Evolutionary conservation across 2,329 filamentous ascomycete species (phyloP).

Genomic region (Alternaria gaisen): DNA sequence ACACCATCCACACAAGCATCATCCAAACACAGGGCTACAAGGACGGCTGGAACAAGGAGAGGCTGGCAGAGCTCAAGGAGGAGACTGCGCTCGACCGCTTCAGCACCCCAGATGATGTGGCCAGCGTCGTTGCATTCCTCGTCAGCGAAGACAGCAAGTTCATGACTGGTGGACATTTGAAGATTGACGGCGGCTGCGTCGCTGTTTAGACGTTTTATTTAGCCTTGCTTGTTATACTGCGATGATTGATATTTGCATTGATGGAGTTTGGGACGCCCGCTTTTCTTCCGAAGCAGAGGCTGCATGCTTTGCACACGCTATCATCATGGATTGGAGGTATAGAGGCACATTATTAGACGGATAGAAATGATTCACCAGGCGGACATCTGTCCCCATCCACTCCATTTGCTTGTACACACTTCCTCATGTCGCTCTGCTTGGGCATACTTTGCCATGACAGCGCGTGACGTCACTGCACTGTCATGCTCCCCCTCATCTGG

Average conservation of each 20-base stretch:
- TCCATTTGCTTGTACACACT: not conserved
- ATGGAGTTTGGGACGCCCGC: slow-evolving; percentile 30
- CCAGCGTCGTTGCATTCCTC: slow-evolving; percentile 51
- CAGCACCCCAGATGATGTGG: slow-evolving; percentile 51
- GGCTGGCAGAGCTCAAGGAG: slow-evolving; percentile 44
- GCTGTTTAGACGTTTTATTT: slow-evolving; percentile 27
- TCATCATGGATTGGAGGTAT: not conserved
- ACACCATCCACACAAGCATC: slow-evolving; percentile 53
- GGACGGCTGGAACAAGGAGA: slow-evolving; percentile 47
- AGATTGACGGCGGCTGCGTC: slow-evolving; percentile 47
- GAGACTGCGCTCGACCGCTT: slow-evolving; percentile 50
- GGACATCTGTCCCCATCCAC: not conserved
- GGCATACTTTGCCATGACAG: slow-evolving; percentile 2
- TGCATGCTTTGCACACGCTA: slow-evolving; percentile 3
- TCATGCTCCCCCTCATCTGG: not conserved
- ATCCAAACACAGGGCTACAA: slow-evolving; percentile 50
- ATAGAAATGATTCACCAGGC: slow-evolving; percentile 1
- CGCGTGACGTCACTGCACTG: not conserved
- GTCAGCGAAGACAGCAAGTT: slow-evolving; percentile 53
- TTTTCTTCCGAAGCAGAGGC: slow-evolving; percentile 4
- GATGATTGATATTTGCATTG: slow-evolving; percentile 24
- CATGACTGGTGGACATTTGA: slow-evolving; percentile 49
- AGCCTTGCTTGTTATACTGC: slow-evolving; percentile 2
- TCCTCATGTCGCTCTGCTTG: not conserved
- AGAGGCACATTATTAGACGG: slow-evolving; percentile 6